Evolutionary conservation across 192 early-diverging fungal species (phyloP), one percentile per base, ranked within the genome.

Genomic region (Coemansia erecta): DNA sequence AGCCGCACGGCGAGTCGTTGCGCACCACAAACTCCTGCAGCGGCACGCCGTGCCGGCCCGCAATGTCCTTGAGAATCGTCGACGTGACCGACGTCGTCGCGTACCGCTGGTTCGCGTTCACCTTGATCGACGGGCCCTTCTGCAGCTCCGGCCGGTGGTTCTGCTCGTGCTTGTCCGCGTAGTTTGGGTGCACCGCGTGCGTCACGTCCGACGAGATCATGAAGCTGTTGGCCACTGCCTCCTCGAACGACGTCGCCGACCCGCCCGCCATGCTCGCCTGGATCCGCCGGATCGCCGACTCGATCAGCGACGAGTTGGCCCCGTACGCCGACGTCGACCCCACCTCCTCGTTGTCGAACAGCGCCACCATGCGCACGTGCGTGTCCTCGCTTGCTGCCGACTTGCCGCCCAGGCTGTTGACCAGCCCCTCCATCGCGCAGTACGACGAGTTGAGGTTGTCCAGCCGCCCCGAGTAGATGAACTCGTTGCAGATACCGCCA

Each of bases 261-360:
- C 53, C 48, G 53, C 60, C 52, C 28, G 51, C 56, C 47, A 40
- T 68, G 71, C 68, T 62, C 46, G 60, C 52, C 61, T 82, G 81
- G 64, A 93, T 75, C 40, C 92, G 83, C 48, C 85, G 81, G 46
- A 94, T 65, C 17, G 89, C 85, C 13, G 83, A 66, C 43, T 87
- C 90, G 17, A 94, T 80, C 60, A 98, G 79, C 60, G 92, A 89
- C 11, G 93, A 95, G 68, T 90, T 91, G 13, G 97, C 97, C 52
- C 97, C 97, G 63, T 95, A 90, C 6, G 94, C 95, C 41, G 92
- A 91, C 12, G 75, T 81, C 24, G 91, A 93, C 24, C 97, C 97
- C 33, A 99, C 86, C 63, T 99, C 97, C 72, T 99, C 97, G 80
- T 99, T 97, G 73, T 99, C 97, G 64, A 99, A 99, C 39, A 98